Percentiles rank a stretch among this genome's conserved stretches.
Evolutionary conservation across 2,329 filamentous ascomycete genomes (phyloP).

Genomic region (Lecanicillium sp.): DNA sequence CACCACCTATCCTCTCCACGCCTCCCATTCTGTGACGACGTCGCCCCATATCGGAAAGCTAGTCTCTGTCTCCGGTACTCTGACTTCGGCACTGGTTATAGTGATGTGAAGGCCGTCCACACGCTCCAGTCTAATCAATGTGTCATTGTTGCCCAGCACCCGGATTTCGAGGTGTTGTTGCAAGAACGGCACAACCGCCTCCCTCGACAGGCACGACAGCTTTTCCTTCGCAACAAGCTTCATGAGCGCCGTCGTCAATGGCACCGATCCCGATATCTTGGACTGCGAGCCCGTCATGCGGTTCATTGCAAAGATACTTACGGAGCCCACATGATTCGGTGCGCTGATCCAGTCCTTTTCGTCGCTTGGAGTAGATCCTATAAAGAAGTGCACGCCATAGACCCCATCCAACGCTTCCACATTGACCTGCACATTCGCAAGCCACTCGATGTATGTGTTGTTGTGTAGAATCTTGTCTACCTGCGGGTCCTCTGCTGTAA

Average conservation of each 20-base stretch:
- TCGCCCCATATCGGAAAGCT: slow-evolving; percentile 22
- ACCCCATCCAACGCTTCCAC: slow-evolving; percentile 54
- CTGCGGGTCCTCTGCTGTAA: slow-evolving; percentile 16
- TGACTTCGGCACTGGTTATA: slow-evolving; percentile 23
- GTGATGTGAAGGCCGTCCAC: slow-evolving; percentile 22
- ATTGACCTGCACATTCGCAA: slow-evolving; percentile 56
- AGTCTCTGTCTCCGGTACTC: slow-evolving; percentile 14
- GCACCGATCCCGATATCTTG: slow-evolving; percentile 41
- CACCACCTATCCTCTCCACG: slow-evolving; percentile 5
- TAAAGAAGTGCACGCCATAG: slow-evolving; percentile 59
- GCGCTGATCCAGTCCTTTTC: slow-evolving; percentile 41
- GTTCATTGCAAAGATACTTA: slow-evolving; percentile 46
- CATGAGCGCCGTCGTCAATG: slow-evolving; percentile 42
- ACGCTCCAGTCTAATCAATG: slow-evolving; percentile 15
- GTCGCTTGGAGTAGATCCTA: slow-evolving; percentile 45
- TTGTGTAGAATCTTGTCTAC: slow-evolving; percentile 25
- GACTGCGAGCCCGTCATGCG: slow-evolving; percentile 22
- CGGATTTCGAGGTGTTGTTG: slow-evolving; percentile 26
- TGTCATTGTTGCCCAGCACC: slow-evolving; percentile 19
- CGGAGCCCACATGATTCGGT: slow-evolving; percentile 52
- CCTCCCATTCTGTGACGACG: background rate
- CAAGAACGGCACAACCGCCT: slow-evolving; percentile 34
- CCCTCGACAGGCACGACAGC: slow-evolving; percentile 28
- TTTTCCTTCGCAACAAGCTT: slow-evolving; percentile 28
- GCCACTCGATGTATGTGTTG: slow-evolving; percentile 53